These are phyloP conservation scores for Penicillium odoratum DNA, from an alignment of 495 filamentous ascomycete species.

Conservation along the genomic window DNA sequence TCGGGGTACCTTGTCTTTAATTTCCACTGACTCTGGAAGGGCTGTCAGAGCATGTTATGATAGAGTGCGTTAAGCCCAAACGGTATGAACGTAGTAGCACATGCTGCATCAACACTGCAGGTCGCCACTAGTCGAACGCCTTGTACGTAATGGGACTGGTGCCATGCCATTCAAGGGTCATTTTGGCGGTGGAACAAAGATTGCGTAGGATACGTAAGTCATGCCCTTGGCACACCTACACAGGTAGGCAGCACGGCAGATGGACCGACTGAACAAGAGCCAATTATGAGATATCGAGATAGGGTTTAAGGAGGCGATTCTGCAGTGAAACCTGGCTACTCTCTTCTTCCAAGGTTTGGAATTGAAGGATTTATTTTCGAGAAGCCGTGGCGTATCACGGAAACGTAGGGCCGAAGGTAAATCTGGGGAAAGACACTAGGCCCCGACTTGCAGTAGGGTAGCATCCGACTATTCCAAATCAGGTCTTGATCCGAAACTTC, in stretches of 20 bases:
- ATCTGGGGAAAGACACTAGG: slow-evolving; percentile 20
- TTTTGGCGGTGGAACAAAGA: neutral
- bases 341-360: neutral
- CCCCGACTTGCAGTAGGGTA: slow-evolving; percentile 8
- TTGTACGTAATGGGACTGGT: neutral
- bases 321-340: neutral
- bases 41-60: neutral
- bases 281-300: neutral
- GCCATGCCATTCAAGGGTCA: neutral
- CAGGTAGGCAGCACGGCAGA: neutral
- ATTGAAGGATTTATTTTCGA: neutral
- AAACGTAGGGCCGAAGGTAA: slow-evolving; percentile 9
- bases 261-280: neutral
- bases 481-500: slow-evolving; percentile 9
- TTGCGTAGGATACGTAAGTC: neutral
- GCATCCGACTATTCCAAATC: slow-evolving; percentile 15
- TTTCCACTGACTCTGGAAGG: neutral
- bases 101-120: neutral
- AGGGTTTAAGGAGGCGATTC: neutral
- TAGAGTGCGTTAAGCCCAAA: neutral
- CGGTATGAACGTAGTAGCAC: neutral
- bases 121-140: neutral
- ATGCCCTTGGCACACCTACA: neutral
- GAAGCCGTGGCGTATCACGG: neutral
- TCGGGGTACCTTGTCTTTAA: neutral